These are phyloP conservation scores for Saccharomyces hybrid DNA, from an alignment of 1,139 yeast genomes.

Conservation along the genomic window DNA sequence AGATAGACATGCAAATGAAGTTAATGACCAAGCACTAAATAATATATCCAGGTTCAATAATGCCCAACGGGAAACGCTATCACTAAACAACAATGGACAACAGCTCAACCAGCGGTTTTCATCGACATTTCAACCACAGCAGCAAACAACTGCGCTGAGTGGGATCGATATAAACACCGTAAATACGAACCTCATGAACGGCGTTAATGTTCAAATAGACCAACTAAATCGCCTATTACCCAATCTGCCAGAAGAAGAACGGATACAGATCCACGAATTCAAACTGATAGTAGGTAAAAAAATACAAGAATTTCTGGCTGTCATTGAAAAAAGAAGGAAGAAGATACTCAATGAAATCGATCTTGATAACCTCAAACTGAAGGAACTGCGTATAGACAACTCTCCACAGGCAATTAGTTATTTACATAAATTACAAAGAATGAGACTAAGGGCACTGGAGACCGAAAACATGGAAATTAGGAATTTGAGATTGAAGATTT, in stretches of 20 bases:
- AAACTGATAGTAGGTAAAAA: conserved; percentile 18
- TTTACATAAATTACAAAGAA: conserved; percentile 24
- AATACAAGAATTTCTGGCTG: conserved; percentile 16
- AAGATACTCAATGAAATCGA: conserved; percentile 19
- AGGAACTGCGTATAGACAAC: conserved; percentile 11
- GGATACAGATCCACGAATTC: conserved; percentile 14
- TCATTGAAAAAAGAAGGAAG: conserved; percentile 21
- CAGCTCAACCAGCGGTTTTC: background rate
- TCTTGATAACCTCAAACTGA: conserved; percentile 15
- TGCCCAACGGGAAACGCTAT: background rate
- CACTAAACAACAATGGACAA: background rate
- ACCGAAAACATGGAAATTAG: conserved; percentile 28
- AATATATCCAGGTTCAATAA: background rate
- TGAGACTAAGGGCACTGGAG: conserved; percentile 29
- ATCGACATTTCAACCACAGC: background rate
- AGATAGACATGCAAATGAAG: background rate
- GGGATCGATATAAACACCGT: background rate
- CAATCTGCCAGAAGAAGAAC: conserved; percentile 14
- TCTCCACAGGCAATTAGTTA: conserved; percentile 17
- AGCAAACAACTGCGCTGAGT: background rate
- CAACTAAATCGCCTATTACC: conserved; percentile 1
- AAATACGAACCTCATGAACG: background rate
- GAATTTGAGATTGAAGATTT: conserved; percentile 20
- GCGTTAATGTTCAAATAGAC: background rate
- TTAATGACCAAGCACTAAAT: background rate